Conservation (phyloP, 352 stramenopile species). For the Pythium pectinolyticum region DNA sequence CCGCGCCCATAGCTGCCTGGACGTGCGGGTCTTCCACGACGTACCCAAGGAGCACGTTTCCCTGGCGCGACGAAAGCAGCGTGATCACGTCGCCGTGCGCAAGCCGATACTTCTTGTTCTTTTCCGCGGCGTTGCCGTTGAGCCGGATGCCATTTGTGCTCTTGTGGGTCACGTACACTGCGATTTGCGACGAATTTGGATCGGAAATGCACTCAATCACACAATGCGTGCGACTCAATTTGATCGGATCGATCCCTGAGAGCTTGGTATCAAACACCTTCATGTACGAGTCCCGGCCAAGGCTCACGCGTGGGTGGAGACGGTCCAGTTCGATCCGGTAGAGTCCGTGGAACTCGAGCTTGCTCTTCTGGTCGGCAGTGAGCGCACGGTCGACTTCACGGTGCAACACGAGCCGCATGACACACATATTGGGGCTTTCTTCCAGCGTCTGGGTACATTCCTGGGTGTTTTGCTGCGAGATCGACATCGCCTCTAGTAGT, state of each 20-base stretch:
- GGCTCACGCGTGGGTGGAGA: conserved; percentile 39
- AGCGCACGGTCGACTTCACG: conserved; percentile 61
- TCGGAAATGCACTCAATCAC: conserved; percentile 56
- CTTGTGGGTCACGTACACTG: conserved; percentile 67
- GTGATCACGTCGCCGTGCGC: conserved; percentile 70
- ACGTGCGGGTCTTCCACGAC: conserved; percentile 78
- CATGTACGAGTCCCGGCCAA: conserved; percentile 56
- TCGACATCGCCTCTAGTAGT: conserved; percentile 63
- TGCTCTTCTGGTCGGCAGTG: conserved; percentile 55
- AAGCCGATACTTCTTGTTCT: conserved; percentile 51
- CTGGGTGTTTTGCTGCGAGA: conserved; percentile 77
- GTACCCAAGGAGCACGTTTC: conserved; percentile 66
- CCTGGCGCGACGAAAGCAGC: conserved; percentile 60
- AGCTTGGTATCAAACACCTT: conserved; percentile 60
- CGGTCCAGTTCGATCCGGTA: conserved; percentile 69
- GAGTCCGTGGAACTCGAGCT: conserved; percentile 46
- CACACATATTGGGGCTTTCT: conserved; percentile 53
- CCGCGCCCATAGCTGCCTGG: conserved; percentile 32
- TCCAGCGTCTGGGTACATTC: conserved; percentile 72
- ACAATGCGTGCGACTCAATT: conserved; percentile 65
- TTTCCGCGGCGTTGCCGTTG: conserved; percentile 51
- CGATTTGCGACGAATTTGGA: conserved; percentile 37
- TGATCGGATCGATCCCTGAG: conserved; percentile 57
- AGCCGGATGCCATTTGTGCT: conserved; percentile 75
- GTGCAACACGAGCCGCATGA: conserved; percentile 66